phyloP scores from a whole-genome alignment of 106 monocot genomes.

The Phalaenopsis aphrodite region DNA sequence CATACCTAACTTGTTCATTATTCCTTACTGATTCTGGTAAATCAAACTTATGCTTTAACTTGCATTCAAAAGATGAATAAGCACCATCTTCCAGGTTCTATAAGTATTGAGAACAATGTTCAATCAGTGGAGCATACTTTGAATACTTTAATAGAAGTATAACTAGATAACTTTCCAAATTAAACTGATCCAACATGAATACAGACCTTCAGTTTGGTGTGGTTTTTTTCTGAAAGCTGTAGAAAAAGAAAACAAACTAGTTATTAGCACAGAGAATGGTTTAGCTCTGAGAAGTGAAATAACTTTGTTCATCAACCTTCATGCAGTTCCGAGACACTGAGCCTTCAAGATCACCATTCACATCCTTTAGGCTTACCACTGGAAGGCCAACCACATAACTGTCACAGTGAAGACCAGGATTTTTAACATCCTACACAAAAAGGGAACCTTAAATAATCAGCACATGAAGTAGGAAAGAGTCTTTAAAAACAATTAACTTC shows the following conservation, averaged over 20 bases:
- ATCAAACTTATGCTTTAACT: conserved; percentile 38
- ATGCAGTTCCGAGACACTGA: background rate
- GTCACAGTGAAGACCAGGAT: background rate
- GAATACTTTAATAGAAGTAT: background rate
- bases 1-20: conserved; percentile 36
- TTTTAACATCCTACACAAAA: background rate
- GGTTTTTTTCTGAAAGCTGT: too few relatives aligned
- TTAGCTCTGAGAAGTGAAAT: too few relatives aligned
- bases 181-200: background rate
- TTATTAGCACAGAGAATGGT: too few relatives aligned
- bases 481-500: background rate
- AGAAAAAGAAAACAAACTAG: too few relatives aligned
- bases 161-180: background rate
- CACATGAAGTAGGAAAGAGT: background rate
- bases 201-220: too few relatives aligned
- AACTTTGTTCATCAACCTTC: background rate
- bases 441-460: background rate
- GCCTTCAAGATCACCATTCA: background rate
- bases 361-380: background rate
- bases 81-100: conserved; percentile 42
- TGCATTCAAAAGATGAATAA: conserved; percentile 65
- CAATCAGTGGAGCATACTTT: background rate
- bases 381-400: background rate
- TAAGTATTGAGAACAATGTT: conserved; percentile 8
- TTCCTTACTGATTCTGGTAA: conserved; percentile 42